Conservation (phyloP, 345 rosid species). For the Salix caprea region DNA sequence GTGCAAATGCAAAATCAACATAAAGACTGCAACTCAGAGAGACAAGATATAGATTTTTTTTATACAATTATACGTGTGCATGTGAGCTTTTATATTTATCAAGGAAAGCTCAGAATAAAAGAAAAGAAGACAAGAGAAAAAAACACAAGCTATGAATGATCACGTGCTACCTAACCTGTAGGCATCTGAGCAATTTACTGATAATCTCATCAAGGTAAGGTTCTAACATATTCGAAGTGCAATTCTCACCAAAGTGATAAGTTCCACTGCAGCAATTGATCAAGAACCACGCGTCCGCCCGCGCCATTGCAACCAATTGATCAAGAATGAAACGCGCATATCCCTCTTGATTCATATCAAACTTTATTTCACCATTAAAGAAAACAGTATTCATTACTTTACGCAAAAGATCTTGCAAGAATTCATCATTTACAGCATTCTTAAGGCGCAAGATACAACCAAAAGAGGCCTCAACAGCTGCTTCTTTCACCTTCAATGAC, state of each 20-base stretch:
- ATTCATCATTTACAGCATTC: background rate
- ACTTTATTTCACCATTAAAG: background rate
- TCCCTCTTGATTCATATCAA: background rate
- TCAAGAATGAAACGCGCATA: background rate
- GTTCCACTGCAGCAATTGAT: background rate
- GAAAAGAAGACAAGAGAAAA: no score
- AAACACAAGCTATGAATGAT: background rate
- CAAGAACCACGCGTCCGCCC: background rate
- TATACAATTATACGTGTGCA: background rate
- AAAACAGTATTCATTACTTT: background rate
- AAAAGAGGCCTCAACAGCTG: background rate
- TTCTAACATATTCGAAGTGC: constrained; percentile 2
- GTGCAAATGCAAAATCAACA: background rate
- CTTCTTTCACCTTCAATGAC: background rate
- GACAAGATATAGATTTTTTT: no score
- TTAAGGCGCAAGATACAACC: background rate
- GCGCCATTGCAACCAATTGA: background rate
- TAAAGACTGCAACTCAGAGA: background rate
- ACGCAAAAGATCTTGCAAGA: background rate
- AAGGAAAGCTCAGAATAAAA: background rate
- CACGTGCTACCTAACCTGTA: background rate
- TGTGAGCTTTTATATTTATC: background rate
- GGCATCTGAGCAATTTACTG: background rate
- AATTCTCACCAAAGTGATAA: background rate
- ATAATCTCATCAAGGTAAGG: constrained; percentile 9